Base-by-base conservation (phyloP, 169 alveolate genomes). In the Eimeria praecox region DNA sequence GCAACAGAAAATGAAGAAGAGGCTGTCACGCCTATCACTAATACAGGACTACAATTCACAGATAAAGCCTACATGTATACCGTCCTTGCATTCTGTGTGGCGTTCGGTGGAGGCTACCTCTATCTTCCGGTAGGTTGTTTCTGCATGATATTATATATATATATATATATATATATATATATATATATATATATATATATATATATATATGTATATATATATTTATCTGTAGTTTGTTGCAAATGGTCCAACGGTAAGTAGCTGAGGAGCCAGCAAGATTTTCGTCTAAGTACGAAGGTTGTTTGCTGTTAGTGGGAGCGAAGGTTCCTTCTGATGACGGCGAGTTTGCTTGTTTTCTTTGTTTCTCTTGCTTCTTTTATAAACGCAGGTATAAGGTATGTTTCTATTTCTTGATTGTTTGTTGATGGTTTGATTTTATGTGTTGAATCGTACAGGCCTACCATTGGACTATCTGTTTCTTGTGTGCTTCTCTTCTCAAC, bases 51-150 rank as follows among this genome's bases (percentile, higher is more conserved):
- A 9, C 85, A 73, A 40, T 73, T 73, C 49, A 16, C 85, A 5
- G 40, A 73, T 73, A 73, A 73, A 73, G 52, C 85, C 40, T 73
- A 73, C 85, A 73, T 73, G 85, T 73, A 73, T 40, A 73, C 85
- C 18, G 52, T 73, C 16, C 52, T 73, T 73, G 85, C 30, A 73
- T 27, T 73, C 85, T 73, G 52, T 30, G 40, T 73, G 46, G 85
- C 46, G 24, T 73, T 73, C 18, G 85, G 85, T 14, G 85, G 40
- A 40, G 52, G 40, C 52, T 73, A 73, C 85, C 52, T 73, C 30
- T 73, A 73, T 35, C 85, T 73, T 73, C 85, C 85, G 40, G 85
- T 73, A 35, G 40, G 85, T 18, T 73, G 10, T 46, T 35, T 27
- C 30, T 40, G 5, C 49, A 30, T 73, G 3, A 27, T 16, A 8